These are phyloP conservation scores for Eucalyptus tenuipes DNA, from an alignment of 345 rosid genomes.

Conservation along the genomic window DNA sequence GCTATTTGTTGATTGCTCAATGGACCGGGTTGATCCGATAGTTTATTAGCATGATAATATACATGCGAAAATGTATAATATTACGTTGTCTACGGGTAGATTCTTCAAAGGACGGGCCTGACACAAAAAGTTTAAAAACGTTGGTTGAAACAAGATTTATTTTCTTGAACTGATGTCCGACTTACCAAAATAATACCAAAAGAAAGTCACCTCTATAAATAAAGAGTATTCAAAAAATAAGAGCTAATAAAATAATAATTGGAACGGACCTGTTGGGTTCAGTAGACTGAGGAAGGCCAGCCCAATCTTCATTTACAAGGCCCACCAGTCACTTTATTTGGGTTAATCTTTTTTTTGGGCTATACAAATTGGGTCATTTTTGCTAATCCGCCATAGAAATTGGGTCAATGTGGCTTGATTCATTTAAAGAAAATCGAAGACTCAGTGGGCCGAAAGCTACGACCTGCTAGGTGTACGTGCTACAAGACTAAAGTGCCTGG, in stretches of 20 bases:
- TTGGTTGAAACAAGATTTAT: neutral
- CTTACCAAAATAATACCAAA: neutral
- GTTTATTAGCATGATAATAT: neutral
- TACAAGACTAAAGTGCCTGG: neutral
- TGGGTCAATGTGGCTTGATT: neutral
- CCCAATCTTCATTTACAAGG: neutral
- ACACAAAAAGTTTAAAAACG: neutral
- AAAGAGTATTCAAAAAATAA: neutral
- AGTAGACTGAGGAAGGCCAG: neutral
- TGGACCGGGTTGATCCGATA: neutral
- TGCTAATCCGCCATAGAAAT: neutral
- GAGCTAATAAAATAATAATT: neutral
- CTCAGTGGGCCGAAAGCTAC: neutral
- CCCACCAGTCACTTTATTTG: neutral
- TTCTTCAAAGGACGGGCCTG: neutral
- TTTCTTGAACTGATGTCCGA: neutral
- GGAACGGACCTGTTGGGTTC: neutral
- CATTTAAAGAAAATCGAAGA: neutral
- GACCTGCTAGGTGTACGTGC: neutral
- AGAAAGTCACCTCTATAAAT: neutral
- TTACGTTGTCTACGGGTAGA: neutral
- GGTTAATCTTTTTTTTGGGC: neutral
- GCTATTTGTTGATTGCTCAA: neutral
- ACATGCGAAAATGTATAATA: neutral
- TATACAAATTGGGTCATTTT: neutral